Evolutionary conservation across 352 stramenopile genomes (phyloP).

Genomic region (Globisporangium okanoganense): DNA sequence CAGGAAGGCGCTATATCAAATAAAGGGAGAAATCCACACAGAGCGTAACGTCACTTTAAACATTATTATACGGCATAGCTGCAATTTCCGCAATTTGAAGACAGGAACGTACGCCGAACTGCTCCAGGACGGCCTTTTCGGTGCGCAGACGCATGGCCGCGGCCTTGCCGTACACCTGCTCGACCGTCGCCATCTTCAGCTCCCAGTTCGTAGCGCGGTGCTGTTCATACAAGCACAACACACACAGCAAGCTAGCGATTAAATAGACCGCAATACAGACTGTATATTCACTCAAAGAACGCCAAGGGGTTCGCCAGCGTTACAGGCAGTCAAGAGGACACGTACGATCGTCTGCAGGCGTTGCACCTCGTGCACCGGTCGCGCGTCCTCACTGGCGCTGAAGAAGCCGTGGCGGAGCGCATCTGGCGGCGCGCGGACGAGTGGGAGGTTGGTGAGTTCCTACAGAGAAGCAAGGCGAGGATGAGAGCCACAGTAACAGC

Average conservation of each 20-base stretch:
- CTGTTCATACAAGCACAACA: conserved; percentile 19
- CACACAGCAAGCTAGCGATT: background rate
- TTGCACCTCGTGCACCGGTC: conserved; percentile 82
- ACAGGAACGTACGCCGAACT: conserved; percentile 56
- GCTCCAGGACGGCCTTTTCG: conserved; percentile 85
- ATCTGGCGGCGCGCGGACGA: conserved; percentile 79
- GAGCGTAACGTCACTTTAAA: background rate
- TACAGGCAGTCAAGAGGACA: too few relatives aligned
- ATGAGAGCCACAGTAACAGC: background rate
- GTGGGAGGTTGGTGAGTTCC: conserved; percentile 70
- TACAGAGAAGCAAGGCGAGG: conserved; percentile 11
- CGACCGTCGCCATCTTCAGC: conserved; percentile 85
- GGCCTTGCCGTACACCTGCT: conserved; percentile 88
- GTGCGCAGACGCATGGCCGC: conserved; percentile 85
- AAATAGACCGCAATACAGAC: background rate
- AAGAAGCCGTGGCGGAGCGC: conserved; percentile 81
- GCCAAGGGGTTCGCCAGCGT: too few relatives aligned
- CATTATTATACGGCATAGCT: too few relatives aligned
- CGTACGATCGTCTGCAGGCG: conserved; percentile 73
- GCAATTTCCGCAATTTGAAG: too few relatives aligned
- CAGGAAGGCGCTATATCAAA: conserved; percentile 60
- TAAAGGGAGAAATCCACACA: background rate
- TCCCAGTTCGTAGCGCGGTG: conserved; percentile 78
- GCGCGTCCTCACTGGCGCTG: conserved; percentile 75
- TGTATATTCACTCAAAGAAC: background rate